Conservation (phyloP, 169 alveolate species). For the Cryptosporidium muris region DNA sequence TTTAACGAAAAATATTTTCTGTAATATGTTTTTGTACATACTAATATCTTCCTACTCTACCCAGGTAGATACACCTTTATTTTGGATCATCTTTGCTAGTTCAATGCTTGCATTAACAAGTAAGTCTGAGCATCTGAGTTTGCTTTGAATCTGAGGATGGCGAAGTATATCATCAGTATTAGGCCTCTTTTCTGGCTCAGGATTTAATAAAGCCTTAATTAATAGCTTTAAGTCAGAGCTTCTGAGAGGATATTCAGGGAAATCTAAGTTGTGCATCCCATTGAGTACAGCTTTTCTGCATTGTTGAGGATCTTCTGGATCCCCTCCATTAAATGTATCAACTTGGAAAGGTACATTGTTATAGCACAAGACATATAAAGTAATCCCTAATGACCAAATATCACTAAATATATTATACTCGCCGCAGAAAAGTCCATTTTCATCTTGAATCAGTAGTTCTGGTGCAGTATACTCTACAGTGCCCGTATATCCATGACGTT, state of each 20-base stretch:
- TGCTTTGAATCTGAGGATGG: slow-evolving; percentile 51
- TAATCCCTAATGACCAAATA: slow-evolving; percentile 85
- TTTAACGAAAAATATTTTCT: too few species aligned
- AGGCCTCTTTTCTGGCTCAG: slow-evolving; percentile 47
- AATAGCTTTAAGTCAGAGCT: slow-evolving; percentile 28
- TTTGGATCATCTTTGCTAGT: slow-evolving; percentile 18
- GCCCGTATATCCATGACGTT: slow-evolving; percentile 79
- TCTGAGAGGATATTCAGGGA: slow-evolving; percentile 37
- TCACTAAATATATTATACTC: slow-evolving; percentile 77
- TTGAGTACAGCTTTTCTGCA: slow-evolving; percentile 29
- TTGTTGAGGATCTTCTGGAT: slow-evolving; percentile 69
- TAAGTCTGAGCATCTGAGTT: slow-evolving; percentile 41
- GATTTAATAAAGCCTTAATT: slow-evolving; percentile 37
- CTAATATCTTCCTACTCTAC: not conserved
- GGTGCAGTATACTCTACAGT: slow-evolving; percentile 88
- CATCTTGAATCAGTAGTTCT: slow-evolving; percentile 77
- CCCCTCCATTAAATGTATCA: slow-evolving; percentile 14
- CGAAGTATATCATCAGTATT: slow-evolving; percentile 65
- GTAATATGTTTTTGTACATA: not conserved
- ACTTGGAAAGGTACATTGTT: slow-evolving; percentile 53
- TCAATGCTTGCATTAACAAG: slow-evolving; percentile 34
- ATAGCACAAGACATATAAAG: slow-evolving; percentile 78
- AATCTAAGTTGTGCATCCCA: slow-evolving; percentile 41
- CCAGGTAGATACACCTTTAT: not conserved
- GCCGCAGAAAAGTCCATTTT: slow-evolving; percentile 61